Evolutionary conservation across 108 stramenopile genomes (phyloP).

Genomic region (Asterionellopsis glacialis): DNA sequence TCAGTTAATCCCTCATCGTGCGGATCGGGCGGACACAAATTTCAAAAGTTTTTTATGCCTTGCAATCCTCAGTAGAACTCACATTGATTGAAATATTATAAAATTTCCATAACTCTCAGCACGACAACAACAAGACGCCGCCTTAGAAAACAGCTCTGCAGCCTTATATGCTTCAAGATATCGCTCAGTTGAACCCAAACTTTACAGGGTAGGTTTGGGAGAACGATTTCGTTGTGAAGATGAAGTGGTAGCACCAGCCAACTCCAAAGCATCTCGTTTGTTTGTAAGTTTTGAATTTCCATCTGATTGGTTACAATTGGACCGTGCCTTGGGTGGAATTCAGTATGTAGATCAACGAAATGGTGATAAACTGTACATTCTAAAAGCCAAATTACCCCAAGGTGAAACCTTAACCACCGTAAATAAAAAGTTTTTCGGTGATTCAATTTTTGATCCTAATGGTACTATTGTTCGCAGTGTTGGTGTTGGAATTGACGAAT

Average conservation of each 20-base stretch:
- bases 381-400: constrained; percentile 51
- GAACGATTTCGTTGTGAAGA: constrained; percentile 29
- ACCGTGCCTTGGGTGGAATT: constrained; percentile 53
- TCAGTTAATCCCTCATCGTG: too few species aligned
- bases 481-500: constrained; percentile 61
- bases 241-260: constrained; percentile 18
- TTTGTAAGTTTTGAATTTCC: constrained; percentile 53
- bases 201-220: constrained; percentile 14
- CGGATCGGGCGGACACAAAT: too few species aligned
- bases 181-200: neutral
- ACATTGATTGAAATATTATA: constrained; percentile 2
- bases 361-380: constrained; percentile 69
- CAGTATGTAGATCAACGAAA: constrained; percentile 81
- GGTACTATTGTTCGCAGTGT: constrained; percentile 46
- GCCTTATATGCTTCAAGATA: constrained; percentile 17
- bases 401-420: constrained; percentile 37
- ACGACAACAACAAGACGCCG: constrained; percentile 5
- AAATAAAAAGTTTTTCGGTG: constrained; percentile 44
- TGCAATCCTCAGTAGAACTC: too few species aligned
- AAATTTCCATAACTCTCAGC: neutral
- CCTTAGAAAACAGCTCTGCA: constrained; percentile 26
- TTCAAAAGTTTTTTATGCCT: too few species aligned
- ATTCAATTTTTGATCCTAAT: constrained; percentile 48
- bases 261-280: constrained; percentile 8
- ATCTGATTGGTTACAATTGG: constrained; percentile 74